A percentile compares a stretch with the other conserved stretches of the same genome.
Conservation (phyloP, 1,284 basidiomycete species). For the Heimioporus retisporus region DNA sequence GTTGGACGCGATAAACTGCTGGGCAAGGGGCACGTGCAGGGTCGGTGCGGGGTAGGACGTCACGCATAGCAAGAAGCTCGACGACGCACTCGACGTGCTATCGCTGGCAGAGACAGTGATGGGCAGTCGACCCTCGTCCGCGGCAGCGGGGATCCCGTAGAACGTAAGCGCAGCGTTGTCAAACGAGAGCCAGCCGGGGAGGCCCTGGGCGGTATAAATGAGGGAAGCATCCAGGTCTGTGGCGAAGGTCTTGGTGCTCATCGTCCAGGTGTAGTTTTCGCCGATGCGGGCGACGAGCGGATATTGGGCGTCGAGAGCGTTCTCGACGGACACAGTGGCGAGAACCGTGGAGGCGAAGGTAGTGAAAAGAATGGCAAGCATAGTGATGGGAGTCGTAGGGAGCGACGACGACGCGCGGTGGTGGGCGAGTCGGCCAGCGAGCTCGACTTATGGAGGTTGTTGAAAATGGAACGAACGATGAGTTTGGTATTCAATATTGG, state of each 20-base stretch:
- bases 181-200: slow-evolving; percentile 77
- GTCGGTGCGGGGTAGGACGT: slow-evolving; percentile 66
- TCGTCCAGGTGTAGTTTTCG: slow-evolving; percentile 71
- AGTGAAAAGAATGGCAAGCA: slow-evolving; percentile 71
- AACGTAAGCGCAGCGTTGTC: slow-evolving; percentile 63
- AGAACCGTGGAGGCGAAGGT: slow-evolving; percentile 50
- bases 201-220: slow-evolving; percentile 56
- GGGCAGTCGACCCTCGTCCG: slow-evolving; percentile 66
- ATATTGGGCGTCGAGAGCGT: slow-evolving; percentile 67
- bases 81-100: slow-evolving; percentile 56
- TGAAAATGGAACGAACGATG: slow-evolving; percentile 19
- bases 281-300: slow-evolving; percentile 71
- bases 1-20: slow-evolving; percentile 70
- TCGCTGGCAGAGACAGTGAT: slow-evolving; percentile 69
- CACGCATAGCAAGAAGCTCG: slow-evolving; percentile 70
- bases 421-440: slow-evolving; percentile 70
- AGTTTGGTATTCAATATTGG: slow-evolving; percentile 11
- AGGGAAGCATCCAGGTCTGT: slow-evolving; percentile 55
- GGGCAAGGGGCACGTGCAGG: slow-evolving; percentile 63
- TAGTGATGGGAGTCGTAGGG: slow-evolving; percentile 62
- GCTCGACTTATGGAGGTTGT: slow-evolving; percentile 43
- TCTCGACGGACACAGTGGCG: slow-evolving; percentile 58
- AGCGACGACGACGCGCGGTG: slow-evolving; percentile 54
- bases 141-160: slow-evolving; percentile 63
- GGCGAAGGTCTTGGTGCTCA: slow-evolving; percentile 69